Base-by-base conservation (phyloP, 2,329 filamentous ascomycete genomes). In the Incumbomyces lentus region DNA sequence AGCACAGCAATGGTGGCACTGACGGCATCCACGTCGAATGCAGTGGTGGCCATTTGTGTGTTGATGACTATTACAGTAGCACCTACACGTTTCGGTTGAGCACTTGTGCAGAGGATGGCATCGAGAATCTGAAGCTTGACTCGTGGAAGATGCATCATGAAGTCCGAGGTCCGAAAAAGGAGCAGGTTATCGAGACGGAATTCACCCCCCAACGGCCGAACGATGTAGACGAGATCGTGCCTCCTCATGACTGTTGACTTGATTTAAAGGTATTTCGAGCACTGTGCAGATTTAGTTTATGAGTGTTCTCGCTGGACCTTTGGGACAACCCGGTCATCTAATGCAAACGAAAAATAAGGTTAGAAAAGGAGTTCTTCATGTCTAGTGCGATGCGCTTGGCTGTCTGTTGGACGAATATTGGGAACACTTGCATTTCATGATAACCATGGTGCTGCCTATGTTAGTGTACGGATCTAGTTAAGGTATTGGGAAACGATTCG, bases 211-310 rank as follows among this genome's bases (percentile, higher is more conserved):
- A 82, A 86, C 54, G 82, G 86, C 64, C 78, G 79, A 58, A 83
- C 82, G 64, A 82, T 78, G 1, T 76, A 75, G 0, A 71, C 83
- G 14, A 80, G 80, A 2, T 82, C 73, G 56, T 81, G 81, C 32
- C 81, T 79, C 44, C 84, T 26, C 22, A 26, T 8, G 22, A 8
- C 8, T 5, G 8, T 26, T 4, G 22, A n/a, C n/a, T 26, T 4
- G 22, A 26, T 26, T 26, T 26, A 5, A 26, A 26, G 5, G 22
- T 26, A 26, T 26, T 26, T 26, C 8, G 22, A 26, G 22, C 22
- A 4, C 22, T 8, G 5, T 8, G 8, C 22, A 26, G 8, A 26
- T 5, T 26, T 26, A 26, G n/a, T n/a, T n/a, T n/a, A n/a, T n/a
- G n/a, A n/a, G n/a, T n/a, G n/a, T n/a, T n/a, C n/a, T n/a, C n/a